Evolutionary conservation across 2,329 filamentous ascomycete species (phyloP), one percentile per base, ranked within the genome.

Genomic region (Fusarium caatingaense): DNA sequence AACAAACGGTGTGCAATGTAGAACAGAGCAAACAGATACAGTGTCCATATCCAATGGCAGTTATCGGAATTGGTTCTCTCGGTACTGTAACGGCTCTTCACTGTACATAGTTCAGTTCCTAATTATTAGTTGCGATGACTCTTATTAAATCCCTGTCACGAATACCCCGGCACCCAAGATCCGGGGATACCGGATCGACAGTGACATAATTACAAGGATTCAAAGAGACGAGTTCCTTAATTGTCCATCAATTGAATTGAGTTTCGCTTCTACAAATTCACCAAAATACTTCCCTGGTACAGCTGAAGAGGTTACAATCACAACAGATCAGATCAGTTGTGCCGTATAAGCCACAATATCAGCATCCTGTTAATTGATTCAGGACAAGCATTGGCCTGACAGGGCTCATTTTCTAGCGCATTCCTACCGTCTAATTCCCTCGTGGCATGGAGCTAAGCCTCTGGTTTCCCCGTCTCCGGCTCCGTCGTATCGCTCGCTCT

Each of bases 401-500:
- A 58, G 53, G 49, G 48, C 53, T 57, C 32, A 20, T 57, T 47
- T 49, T 42, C 49, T 63, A 69, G 58, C 57, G 59, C 40, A 56
- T 56, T 44, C 37, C 67, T 66, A 59, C 50, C 48, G 12, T 40
- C 63, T 54, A 53, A 56, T 50, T 64, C 60, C 59, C 44, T 68
- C 49, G 44, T 71, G 58, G 64, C 32, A 53, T 40, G 49, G n/a
- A 42, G 25, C 46, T n/a, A 34, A 30, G 13, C 56, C 28, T 51
- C 42, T 44, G 50, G 42, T 62, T 44, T 50, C 44, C 61, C 57
- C 56, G 49, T 53, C 49, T 23, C 34, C 23, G 49, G 25, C 30
- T 25, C 30, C 48, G 42, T 72, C 73, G 73, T 75, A 75, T 75
- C 66, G 60, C 73, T 75, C 73, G 73, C 64, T 44, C 74, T 75